phyloP scores from a whole-genome alignment of 169 alveolate species.

The Plasmodium fragile region DNA sequence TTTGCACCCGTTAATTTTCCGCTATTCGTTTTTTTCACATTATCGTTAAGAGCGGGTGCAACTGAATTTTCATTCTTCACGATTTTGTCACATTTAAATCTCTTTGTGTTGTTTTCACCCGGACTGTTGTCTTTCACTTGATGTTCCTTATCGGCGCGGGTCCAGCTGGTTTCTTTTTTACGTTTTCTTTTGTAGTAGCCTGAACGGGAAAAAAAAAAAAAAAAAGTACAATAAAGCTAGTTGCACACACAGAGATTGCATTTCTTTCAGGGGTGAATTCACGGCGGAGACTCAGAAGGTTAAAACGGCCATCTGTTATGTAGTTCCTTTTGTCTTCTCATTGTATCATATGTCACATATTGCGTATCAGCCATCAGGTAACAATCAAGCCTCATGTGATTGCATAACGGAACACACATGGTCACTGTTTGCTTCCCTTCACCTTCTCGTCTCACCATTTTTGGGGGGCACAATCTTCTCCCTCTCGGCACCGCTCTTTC shows the following conservation, averaged over 20 bases:
- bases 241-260: not conserved
- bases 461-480: not conserved
- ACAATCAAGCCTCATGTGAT: not conserved
- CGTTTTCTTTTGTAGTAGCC: conserved; percentile 19
- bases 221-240: not conserved
- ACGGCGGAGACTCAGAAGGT: not conserved
- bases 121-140: not conserved
- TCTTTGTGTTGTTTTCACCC: not conserved
- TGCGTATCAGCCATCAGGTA: not conserved
- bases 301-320: not conserved
- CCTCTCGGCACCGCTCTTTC: not conserved
- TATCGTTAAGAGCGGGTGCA: not conserved
- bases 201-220: conserved; percentile 3
- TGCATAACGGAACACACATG: not conserved
- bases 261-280: not conserved
- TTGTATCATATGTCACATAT: not conserved
- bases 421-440: not conserved
- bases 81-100: not conserved
- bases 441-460: not conserved
- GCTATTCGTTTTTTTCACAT: not conserved
- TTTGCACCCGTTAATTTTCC: not conserved
- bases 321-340: not conserved
- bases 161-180: not conserved
- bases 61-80: not conserved
- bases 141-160: not conserved